A percentile compares a stretch with the other conserved stretches of the same genome.
phyloP scores from a whole-genome alignment of 805 yeast genomes.

The Torulaspora gathmanii region DNA sequence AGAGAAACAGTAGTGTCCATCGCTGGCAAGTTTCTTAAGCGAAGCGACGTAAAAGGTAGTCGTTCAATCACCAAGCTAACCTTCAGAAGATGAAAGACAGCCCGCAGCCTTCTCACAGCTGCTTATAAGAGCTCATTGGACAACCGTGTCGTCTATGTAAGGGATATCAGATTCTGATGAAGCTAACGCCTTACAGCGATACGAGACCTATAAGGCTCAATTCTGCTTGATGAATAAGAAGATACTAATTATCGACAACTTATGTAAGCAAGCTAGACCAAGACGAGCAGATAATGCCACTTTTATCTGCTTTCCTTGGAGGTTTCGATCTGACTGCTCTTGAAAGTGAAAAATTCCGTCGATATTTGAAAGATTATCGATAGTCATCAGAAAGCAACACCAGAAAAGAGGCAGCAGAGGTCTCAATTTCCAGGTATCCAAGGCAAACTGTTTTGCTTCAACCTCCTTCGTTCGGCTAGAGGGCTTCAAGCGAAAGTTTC shows the following conservation, averaged over 20 bases:
- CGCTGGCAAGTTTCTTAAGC: neutral
- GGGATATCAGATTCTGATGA: too few species aligned
- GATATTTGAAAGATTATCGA: neutral
- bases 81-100: neutral
- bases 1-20: too few species aligned
- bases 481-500: neutral
- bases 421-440: neutral
- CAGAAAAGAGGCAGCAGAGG: neutral
- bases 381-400: neutral
- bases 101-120: neutral
- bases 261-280: too few species aligned
- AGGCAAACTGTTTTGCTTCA: slow-evolving; percentile 1
- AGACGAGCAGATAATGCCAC: too few species aligned
- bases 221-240: too few species aligned
- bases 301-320: too few species aligned
- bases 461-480: neutral
- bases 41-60: neutral
- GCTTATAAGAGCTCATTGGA: too few species aligned
- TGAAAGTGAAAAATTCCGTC: neutral
- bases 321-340: neutral
- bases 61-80: neutral
- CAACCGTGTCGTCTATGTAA: too few species aligned
- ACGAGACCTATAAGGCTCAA: too few species aligned
- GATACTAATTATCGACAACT: too few species aligned
- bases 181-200: too few species aligned